These are phyloP conservation scores for Fusarium avenaceum DNA, from an alignment of 2,329 filamentous ascomycete genomes.

Conservation along the genomic window DNA sequence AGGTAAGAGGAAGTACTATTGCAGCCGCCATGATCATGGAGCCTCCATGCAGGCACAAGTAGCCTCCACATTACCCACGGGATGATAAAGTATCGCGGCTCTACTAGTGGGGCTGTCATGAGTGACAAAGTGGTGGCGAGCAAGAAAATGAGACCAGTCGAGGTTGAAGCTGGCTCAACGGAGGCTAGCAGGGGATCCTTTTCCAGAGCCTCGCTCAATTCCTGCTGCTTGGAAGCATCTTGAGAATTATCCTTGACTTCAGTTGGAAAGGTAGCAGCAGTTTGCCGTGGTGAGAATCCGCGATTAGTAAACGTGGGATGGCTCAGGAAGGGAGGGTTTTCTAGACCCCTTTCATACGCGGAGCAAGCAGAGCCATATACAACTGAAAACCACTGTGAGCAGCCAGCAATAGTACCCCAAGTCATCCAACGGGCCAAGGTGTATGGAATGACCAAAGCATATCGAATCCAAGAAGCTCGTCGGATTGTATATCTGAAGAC, in stretches of 20 bases:
- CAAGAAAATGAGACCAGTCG: constrained; percentile 70
- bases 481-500: constrained; percentile 88
- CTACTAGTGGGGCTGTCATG: constrained; percentile 89
- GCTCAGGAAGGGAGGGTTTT: constrained; percentile 45
- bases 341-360: constrained; percentile 9
- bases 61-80: constrained; percentile 95
- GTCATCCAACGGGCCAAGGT: constrained; percentile 76
- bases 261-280: constrained; percentile 16
- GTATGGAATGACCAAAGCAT: constrained; percentile 78
- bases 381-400: constrained; percentile 41
- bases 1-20: constrained; percentile 7
- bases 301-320: constrained; percentile 48
- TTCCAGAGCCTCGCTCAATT: constrained; percentile 37
- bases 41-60: constrained; percentile 72
- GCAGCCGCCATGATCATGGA: constrained; percentile 38
- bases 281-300: constrained; percentile 17
- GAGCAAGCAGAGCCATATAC: constrained; percentile 35
- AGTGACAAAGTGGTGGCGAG: constrained; percentile 82
- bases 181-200: constrained; percentile 49
- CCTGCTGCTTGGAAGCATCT: constrained; percentile 11
- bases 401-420: constrained; percentile 72
- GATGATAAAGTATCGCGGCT: constrained; percentile 95
- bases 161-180: constrained; percentile 57
- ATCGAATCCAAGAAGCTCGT: constrained; percentile 72
- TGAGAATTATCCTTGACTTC: constrained; percentile 7